A percentile compares a stretch with the other conserved stretches of the same genome.
Conservation (phyloP, 2,329 filamentous ascomycete species). For the Pseudopyricularia javanii region DNA sequence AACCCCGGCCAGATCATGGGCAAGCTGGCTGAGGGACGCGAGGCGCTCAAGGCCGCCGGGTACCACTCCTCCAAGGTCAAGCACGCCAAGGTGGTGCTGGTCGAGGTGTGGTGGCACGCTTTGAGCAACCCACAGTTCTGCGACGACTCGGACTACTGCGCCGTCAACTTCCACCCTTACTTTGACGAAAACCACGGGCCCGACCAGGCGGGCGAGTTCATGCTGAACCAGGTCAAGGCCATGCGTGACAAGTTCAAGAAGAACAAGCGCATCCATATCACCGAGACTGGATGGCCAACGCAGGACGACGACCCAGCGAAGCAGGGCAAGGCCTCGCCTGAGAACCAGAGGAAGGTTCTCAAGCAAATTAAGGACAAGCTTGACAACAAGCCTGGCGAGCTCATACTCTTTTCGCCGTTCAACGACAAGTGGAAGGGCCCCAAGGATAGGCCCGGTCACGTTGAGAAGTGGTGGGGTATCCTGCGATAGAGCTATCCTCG, state of each 20-base stretch:
- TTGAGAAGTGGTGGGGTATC: constrained; percentile 71
- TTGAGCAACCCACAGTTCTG: constrained; percentile 58
- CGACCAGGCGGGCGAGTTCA: constrained; percentile 53
- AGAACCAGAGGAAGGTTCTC: constrained; percentile 56
- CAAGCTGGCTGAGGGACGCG: constrained; percentile 45
- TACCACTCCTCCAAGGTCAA: constrained; percentile 27
- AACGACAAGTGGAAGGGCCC: constrained; percentile 71
- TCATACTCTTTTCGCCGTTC: constrained; percentile 69
- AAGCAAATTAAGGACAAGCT: constrained; percentile 51
- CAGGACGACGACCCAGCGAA: constrained; percentile 28
- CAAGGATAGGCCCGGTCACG: constrained; percentile 46
- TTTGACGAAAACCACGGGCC: constrained; percentile 51
- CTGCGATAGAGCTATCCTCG: not conserved
- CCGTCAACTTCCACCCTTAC: constrained; percentile 74
- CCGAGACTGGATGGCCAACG: constrained; percentile 77
- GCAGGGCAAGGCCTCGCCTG: constrained; percentile 12
- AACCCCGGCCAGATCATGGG: constrained; percentile 32
- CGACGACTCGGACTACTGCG: constrained; percentile 62
- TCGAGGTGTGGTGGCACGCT: constrained; percentile 67
- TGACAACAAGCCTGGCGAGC: constrained; percentile 24
- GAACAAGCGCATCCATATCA: constrained; percentile 55
- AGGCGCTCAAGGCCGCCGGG: constrained; percentile 45
- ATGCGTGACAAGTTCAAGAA: not conserved
- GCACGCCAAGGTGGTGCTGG: constrained; percentile 59
- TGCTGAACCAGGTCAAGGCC: constrained; percentile 23